Evolutionary conservation across 768 basidiomycete genomes (phyloP).

Genomic region (Lenzites betulinus): DNA sequence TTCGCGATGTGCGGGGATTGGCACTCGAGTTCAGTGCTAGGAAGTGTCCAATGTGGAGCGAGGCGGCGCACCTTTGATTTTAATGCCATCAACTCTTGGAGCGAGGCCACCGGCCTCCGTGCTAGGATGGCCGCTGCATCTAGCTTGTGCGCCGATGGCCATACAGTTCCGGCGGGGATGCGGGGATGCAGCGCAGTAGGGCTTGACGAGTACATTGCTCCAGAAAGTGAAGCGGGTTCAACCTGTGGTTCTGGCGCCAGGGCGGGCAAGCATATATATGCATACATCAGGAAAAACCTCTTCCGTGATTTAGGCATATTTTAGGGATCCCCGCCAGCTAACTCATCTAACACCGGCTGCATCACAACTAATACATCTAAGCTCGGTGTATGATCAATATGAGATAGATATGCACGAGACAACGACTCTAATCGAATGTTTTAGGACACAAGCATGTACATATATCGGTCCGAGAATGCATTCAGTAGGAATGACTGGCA

Average conservation of each 20-base stretch:
- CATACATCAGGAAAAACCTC: not conserved
- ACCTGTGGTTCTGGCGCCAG: no score
- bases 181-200: no score
- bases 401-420: not conserved
- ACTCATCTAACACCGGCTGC: not conserved
- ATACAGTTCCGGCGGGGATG: not conserved
- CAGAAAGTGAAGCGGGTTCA: no score
- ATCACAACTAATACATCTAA: not conserved
- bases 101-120: not conserved
- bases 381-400: not conserved
- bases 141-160: not conserved
- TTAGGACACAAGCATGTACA: not conserved
- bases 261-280: no score
- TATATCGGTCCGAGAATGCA: not conserved
- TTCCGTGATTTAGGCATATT: not conserved
- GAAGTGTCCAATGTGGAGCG: no score
- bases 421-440: not conserved
- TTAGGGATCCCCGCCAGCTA: not conserved
- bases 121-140: not conserved
- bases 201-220: no score
- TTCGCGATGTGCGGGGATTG: not conserved
- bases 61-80: slow-evolving; percentile 7
- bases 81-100: not conserved
- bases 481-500: not conserved
- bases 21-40: not conserved